Percentiles rank a stretch among this genome's conserved stretches.
These are phyloP conservation scores for Scenedesmus sp. DNA, from an alignment of 163 green algal genomes.

Conservation along the genomic window DNA sequence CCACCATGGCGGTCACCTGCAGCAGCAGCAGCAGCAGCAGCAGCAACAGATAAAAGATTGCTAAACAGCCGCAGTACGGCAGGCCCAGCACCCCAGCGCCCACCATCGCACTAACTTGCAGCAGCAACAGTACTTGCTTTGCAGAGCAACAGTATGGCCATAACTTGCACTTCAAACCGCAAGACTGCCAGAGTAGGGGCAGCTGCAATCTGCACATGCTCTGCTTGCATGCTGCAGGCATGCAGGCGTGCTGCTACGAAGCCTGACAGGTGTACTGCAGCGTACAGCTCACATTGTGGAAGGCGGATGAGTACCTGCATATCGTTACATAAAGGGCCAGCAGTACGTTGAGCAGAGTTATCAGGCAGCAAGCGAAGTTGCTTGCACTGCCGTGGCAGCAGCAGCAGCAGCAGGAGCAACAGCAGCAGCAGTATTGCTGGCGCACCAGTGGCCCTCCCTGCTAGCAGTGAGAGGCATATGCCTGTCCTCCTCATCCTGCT, in stretches of 20 bases:
- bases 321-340: too few relatives aligned
- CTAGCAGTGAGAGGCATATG: neutral
- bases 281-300: neutral
- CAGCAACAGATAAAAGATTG: too few relatives aligned
- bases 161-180: too few relatives aligned
- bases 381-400: neutral
- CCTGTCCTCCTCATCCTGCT: neutral
- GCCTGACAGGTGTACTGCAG: neutral
- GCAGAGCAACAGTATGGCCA: too few relatives aligned
- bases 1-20: conserved; percentile 49
- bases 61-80: conserved; percentile 9
- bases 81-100: conserved; percentile 61
- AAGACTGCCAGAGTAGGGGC: neutral
- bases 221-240: neutral
- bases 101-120: conserved; percentile 42
- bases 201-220: neutral
- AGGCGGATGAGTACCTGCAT: conserved; percentile 11
- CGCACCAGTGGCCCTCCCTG: neutral
- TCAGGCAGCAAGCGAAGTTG: neutral
- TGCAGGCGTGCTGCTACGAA: neutral
- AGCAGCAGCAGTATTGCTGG: neutral
- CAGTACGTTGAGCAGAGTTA: neutral
- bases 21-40: too few relatives aligned
- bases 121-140: neutral
- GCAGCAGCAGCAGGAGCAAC: neutral